Base-by-base conservation (phyloP, 116 monocot species). In the Dioscorea cayenensis region DNA sequence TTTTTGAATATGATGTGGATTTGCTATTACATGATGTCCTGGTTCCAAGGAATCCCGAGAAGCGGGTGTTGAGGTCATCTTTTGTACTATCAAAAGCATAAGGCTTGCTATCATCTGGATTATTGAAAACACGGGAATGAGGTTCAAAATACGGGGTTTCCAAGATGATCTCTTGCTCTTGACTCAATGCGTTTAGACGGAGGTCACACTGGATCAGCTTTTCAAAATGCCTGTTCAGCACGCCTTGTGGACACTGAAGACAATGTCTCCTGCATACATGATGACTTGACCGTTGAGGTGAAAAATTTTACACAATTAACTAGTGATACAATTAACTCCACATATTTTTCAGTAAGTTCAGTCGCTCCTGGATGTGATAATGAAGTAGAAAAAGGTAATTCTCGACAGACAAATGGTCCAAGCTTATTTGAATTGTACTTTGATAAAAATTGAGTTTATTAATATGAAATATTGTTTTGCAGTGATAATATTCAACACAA, bases 171-270 rank as follows among this genome's bases (percentile, higher is more conserved):
- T 90, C 90, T 48, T 86, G 77, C 63, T 97, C 86, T 73, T 71
- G 90, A 67, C 88, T 93, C 22, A 97, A 72, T 58, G 78, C 71
- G 65, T 86, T 73, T 32, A 97, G 77, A 55, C 83, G 84, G 17
- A 84, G 85, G 78, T 97, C 97, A 76, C 93, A 97, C 61, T 90
- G 90, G 61, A 97, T 70, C 50, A 97, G 97, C 79, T 97, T 97
- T 49, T 93, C 97, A 81, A 93, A 89, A 81, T 97, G 93, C 74
- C 86, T 97, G 79, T 70, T 85, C 65, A 97, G 78, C 70, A 93
- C 77, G 25, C 88, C 86, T 43, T 78, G 92, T 43, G 90, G 82
- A 61, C 93, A 88, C 77, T 93, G 88, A 51, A 97, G 68, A 83
- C 88, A 85, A 81, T 92, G 92, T 71, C 73, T 86, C 89, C 92